Evolutionary conservation across 345 rosid genomes (phyloP), one percentile per base, ranked within the genome.

Genomic region (Ricinus communis): DNA sequence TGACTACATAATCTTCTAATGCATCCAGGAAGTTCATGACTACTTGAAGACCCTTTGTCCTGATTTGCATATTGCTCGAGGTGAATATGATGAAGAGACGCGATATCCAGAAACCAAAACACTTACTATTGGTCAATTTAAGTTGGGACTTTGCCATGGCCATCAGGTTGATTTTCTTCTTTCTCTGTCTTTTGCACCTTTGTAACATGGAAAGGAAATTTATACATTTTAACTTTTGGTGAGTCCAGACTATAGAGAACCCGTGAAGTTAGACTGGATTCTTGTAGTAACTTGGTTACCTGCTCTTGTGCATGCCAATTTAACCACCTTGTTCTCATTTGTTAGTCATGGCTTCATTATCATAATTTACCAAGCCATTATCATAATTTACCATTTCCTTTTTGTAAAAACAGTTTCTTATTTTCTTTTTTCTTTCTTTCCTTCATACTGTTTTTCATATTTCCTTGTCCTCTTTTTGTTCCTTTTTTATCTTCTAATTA

Each of bases 101-200:
- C 81, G 86, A 31, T 93, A 91, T 74, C 96, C 97, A 2, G 98
- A 93, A 86, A 88, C 82, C 68, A 90, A 91, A 71, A 91, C 86
- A 59, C 77, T 93, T 69, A 93, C 96, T 15, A 91, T 93, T 60
- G 98, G 98, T 10, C 98, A 93, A 71, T 93, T 91, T 85, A 93
- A 91, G 87, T 77, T 93, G 46, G 98, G 98, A 54, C 69, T 93
- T 2, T 93, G 97, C 81, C 98, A 93, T 15, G 98, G 97, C 51
- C 98, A 91, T 79, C 97, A 93, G 98, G 98, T 91, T 63, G 63
- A 61, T 55, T 78, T 53, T 24, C 52, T 27, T 51, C 60, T 40
- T 28, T 15, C 31, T 54, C 27, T 15, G 4, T 66, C 19, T 14
- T 7, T 65, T 0, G n/a, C 22, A 7, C 13, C 13, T n/a, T 7